Percentiles rank a stretch among this genome's conserved stretches.
Conservation (phyloP, 192 early-diverging fungal species). For the Backusella psychrophila region DNA sequence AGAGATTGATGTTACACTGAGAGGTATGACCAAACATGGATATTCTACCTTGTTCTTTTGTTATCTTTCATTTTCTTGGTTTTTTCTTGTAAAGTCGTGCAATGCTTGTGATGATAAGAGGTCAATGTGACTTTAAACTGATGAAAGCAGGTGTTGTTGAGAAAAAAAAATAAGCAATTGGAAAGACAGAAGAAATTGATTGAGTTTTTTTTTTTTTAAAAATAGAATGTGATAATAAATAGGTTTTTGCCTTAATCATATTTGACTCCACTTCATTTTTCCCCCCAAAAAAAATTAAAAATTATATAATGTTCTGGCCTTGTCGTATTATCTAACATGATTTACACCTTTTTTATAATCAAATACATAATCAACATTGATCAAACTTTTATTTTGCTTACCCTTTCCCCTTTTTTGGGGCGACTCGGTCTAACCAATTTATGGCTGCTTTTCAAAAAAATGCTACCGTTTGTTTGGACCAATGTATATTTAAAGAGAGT, state of each 20-base stretch:
- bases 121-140: neutral
- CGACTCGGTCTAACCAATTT: no score
- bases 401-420: no score
- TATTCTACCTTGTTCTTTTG: neutral
- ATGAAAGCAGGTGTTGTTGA: neutral
- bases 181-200: no score
- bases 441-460: neutral
- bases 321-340: neutral
- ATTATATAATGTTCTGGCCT: neutral
- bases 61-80: neutral
- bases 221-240: neutral
- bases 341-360: neutral
- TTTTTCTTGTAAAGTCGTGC: neutral
- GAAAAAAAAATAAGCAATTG: neutral
- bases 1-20: neutral
- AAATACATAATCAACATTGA: neutral
- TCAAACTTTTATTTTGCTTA: no score
- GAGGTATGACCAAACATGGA: neutral
- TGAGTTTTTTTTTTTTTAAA: neutral
- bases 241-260: neutral
- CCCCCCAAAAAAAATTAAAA: neutral
- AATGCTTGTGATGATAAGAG: neutral
- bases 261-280: no score
- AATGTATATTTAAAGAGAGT: neutral
- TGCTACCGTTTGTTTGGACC: neutral